Conservation (phyloP, 1,284 basidiomycete genomes). For the Albatrellus sp. region DNA sequence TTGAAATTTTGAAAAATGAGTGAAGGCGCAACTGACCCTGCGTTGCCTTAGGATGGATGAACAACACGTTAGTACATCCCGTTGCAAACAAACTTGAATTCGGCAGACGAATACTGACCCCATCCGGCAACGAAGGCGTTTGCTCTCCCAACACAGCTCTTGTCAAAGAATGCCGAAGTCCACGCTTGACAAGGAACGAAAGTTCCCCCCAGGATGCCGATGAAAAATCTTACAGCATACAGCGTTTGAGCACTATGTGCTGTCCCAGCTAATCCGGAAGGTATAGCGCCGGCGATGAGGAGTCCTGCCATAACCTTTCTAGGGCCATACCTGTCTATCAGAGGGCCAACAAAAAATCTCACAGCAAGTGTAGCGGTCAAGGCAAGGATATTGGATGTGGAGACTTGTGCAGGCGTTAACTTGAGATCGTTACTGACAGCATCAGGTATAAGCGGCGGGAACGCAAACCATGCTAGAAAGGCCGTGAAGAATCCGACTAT, state of each 20-base stretch:
- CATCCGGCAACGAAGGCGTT: slow-evolving; percentile 42
- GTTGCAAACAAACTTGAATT: no score
- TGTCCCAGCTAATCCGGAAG: slow-evolving; percentile 49
- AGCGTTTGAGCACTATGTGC: slow-evolving; percentile 30
- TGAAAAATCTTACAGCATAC: slow-evolving; percentile 40
- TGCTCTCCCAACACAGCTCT: slow-evolving; percentile 40
- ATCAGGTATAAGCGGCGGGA: slow-evolving; percentile 48
- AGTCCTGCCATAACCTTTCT: slow-evolving; percentile 49
- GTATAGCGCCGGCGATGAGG: slow-evolving; percentile 49
- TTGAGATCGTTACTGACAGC: slow-evolving; percentile 46
- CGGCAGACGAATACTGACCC: slow-evolving; percentile 19
- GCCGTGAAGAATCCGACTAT: slow-evolving; percentile 1
- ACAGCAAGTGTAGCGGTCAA: slow-evolving; percentile 42
- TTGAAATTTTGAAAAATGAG: no score
- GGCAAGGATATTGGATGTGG: slow-evolving; percentile 50
- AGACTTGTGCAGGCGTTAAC: slow-evolving; percentile 33
- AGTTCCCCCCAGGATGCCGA: slow-evolving; percentile 22
- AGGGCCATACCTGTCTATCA: slow-evolving; percentile 42
- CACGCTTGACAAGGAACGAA: slow-evolving; percentile 49
- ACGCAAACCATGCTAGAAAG: slow-evolving; percentile 51
- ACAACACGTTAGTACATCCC: no score
- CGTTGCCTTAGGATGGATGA: no score
- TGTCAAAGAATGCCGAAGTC: slow-evolving; percentile 53
- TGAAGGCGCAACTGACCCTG: no score
- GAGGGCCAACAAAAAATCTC: slow-evolving; percentile 40